phyloP scores from a whole-genome alignment of 176 grass and related monocot genomes.

The Cenchrus americanus region DNA sequence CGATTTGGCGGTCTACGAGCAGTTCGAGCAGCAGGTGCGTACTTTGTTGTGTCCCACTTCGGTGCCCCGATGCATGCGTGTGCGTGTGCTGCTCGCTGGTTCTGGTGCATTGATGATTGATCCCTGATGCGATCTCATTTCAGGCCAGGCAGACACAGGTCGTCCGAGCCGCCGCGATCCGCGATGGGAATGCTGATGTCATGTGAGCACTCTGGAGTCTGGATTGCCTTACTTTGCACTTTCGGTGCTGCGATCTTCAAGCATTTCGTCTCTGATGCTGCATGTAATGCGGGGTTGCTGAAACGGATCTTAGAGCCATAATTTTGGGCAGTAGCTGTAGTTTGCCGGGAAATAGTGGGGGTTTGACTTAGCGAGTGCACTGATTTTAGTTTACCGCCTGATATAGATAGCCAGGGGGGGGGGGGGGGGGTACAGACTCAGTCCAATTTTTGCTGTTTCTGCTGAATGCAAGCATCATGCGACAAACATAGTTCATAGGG shows the following conservation, averaged over 20 bases:
- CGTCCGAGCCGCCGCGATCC: conserved; percentile 51
- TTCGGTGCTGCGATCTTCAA: background rate
- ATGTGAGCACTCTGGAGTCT: conserved; percentile 53
- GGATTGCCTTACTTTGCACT: background rate
- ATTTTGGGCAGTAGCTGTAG: background rate
- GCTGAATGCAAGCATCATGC: background rate
- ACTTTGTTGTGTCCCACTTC: background rate
- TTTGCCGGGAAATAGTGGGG: background rate
- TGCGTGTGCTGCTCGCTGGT: background rate
- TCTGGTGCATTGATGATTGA: conserved; percentile 18
- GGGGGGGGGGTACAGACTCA: background rate
- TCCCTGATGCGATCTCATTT: conserved; percentile 16
- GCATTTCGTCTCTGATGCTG: background rate
- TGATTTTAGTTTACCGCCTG: background rate
- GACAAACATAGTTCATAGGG: background rate
- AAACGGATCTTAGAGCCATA: conserved; percentile 17
- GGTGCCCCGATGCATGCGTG: too few relatives aligned
- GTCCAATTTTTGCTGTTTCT: background rate
- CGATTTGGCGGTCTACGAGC: conserved; percentile 89
- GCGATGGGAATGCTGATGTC: conserved; percentile 54
- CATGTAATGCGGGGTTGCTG: conserved; percentile 13
- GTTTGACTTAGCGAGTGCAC: conserved; percentile 7
- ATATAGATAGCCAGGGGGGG: background rate
- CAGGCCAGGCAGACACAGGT: conserved; percentile 51
- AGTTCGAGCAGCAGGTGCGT: conserved; percentile 86